A percentile compares a stretch with the other conserved stretches of the same genome.
phyloP scores from a whole-genome alignment of 805 yeast species.

The Cyberlindnera bimundalis region DNA sequence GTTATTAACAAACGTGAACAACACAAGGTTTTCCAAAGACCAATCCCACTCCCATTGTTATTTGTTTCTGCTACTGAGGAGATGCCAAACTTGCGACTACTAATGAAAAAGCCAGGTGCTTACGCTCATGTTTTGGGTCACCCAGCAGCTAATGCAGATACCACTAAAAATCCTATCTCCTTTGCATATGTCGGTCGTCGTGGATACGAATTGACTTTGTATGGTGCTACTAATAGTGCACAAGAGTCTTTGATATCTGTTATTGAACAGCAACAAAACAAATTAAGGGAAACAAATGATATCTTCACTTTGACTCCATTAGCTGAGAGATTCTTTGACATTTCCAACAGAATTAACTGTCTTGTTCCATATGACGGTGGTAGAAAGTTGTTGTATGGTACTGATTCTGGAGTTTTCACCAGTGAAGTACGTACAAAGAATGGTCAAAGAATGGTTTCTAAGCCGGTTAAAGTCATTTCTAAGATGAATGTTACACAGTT shows the following conservation, averaged over 20 bases:
- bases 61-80: constrained; percentile 78
- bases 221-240: constrained; percentile 45
- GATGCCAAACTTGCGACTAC: constrained; percentile 54
- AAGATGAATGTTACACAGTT: constrained; percentile 80
- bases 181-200: constrained; percentile 48
- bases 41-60: constrained; percentile 75
- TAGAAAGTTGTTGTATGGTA: constrained; percentile 82
- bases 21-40: constrained; percentile 85
- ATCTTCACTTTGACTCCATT: constrained; percentile 75
- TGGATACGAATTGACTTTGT: constrained; percentile 42
- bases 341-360: constrained; percentile 76
- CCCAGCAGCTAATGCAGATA: constrained; percentile 23
- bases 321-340: constrained; percentile 72
- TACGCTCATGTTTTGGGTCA: constrained; percentile 26
- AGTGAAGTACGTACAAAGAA: constrained; percentile 55
- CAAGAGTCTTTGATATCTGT: constrained; percentile 80
- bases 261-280: constrained; percentile 73
- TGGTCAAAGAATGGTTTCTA: constrained; percentile 54
- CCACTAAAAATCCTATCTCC: constrained; percentile 40
- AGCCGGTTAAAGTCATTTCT: constrained; percentile 72
- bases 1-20: constrained; percentile 87
- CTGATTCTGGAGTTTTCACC: constrained; percentile 86
- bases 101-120: constrained; percentile 34
- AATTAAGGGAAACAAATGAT: constrained; percentile 67
- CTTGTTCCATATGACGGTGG: constrained; percentile 95